Base-by-base conservation (phyloP, 345 rosid species). In the Schrenkiella parvula region DNA sequence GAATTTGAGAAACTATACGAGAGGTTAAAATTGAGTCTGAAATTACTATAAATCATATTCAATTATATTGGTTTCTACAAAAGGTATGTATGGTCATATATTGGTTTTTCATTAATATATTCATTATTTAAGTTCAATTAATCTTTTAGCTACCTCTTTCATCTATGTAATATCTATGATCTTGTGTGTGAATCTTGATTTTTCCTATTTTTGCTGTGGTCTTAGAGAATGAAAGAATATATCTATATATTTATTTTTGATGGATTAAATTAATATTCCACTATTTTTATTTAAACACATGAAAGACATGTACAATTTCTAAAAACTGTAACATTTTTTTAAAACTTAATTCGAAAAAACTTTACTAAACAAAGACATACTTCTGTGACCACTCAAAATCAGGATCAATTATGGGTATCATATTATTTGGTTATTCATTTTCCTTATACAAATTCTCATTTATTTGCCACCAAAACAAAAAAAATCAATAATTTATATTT, bases 331-430 rank as follows among this genome's bases (percentile, higher is more conserved):
- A 43, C 8, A n/a, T 31, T 9, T n/a, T 22, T 0, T 50, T 35
- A 22, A n/a, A 23, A 1, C 25, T 23, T 65, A 17, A 32, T 28
- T 5, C 4, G 4, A 4, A 67, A 67, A 39, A 52, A 52, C 21
- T 35, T 39, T 26, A 11, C 22, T 68, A 43, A 29, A 54, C 18
- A 38, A 11, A 7, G 5, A 56, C 23, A 54, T 41, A 41, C 13
- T 38, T 53, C 3, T 38, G 7, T 48, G 8, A 71, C 60, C 17
- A 71, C 44, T 72, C 54, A 63, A 23, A 63, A 64, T 65, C 58
- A 73, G 31, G 43, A 73, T 73, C 60, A 73, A 38, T 65, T 37
- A 46, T 73, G 44, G 34, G 41, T 48, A 58, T 58, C 54, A 19
- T 57, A 35, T 37, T 44, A 65, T 23, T 46, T 65, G 51, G 2